phyloP scores from a whole-genome alignment of 2,329 filamentous ascomycete species.

The Microsporum audouinii region DNA sequence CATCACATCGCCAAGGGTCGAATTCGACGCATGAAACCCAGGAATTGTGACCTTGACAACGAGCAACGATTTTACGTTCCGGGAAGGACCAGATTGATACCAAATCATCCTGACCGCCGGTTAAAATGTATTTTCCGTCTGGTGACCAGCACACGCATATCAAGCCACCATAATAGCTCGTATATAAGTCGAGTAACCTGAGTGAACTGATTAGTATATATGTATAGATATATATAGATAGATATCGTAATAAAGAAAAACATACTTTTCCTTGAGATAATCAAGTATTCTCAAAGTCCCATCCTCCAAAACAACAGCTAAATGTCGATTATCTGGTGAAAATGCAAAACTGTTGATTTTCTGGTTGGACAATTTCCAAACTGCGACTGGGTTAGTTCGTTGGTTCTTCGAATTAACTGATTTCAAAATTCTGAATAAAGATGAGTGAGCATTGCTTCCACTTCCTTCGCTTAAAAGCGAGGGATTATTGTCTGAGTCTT shows the following conservation, averaged over 20 bases:
- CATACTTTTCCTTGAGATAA: constrained; percentile 78
- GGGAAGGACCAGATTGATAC: constrained; percentile 90
- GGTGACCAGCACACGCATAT: constrained; percentile 95
- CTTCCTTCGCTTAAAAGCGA: constrained; percentile 23
- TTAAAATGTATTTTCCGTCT: constrained; percentile 89
- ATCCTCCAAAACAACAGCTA: constrained; percentile 86
- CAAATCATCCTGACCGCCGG: constrained; percentile 89
- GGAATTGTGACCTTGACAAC: constrained; percentile 89
- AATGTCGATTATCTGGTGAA: constrained; percentile 73
- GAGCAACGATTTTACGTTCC: constrained; percentile 72
- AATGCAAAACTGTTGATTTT: constrained; percentile 85
- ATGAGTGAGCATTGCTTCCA: constrained; percentile 17
- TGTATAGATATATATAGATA: constrained; percentile 3
- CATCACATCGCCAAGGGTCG: constrained; percentile 93
- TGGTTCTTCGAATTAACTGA: constrained; percentile 91
- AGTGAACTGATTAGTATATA: constrained; percentile 1
- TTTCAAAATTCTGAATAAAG: constrained; percentile 62
- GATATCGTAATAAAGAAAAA: constrained; percentile 7
- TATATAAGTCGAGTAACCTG: constrained; percentile 75
- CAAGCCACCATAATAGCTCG: constrained; percentile 86
- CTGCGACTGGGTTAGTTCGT: constrained; percentile 81
- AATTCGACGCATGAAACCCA: constrained; percentile 93
- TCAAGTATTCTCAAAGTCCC: constrained; percentile 83
- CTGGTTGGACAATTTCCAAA: constrained; percentile 86
- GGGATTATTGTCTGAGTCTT: constrained; percentile 40